phyloP scores from a whole-genome alignment of 345 rosid genomes.

The Clausena lansium region DNA sequence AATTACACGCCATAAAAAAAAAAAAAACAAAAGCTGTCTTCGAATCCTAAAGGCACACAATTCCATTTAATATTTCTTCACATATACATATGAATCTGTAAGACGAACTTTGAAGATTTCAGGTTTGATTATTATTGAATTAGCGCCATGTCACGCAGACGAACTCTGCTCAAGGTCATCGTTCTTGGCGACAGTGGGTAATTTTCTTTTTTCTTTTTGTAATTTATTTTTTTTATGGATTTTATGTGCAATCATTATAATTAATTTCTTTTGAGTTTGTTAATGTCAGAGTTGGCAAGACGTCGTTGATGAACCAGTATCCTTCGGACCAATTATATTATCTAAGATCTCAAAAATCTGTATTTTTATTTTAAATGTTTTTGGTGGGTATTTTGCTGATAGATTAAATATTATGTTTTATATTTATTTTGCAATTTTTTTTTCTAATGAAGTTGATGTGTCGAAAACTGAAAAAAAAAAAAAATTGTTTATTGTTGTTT shows the following conservation, averaged over 20 bases:
- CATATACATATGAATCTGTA: neutral
- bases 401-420: neutral
- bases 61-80: neutral
- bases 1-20: neutral
- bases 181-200: constrained; percentile 99
- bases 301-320: constrained; percentile 99
- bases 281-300: constrained; percentile 91
- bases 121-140: neutral
- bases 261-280: constrained; percentile 5
- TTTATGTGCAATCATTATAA: neutral
- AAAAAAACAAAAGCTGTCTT: neutral
- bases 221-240: neutral
- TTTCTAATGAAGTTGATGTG: neutral
- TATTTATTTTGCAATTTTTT: neutral
- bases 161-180: constrained; percentile 97
- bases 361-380: neutral
- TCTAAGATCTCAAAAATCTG: neutral
- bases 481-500: neutral
- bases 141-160: constrained; percentile 76
- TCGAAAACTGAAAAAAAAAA: neutral
- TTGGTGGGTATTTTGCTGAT: neutral
- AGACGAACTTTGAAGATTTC: neutral
- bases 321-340: constrained; percentile 34
- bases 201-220: constrained; percentile 14
- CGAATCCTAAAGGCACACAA: constrained; percentile 4